phyloP scores from a whole-genome alignment of 2,329 filamentous ascomycete genomes.

The Alternaria triticimaculans region DNA sequence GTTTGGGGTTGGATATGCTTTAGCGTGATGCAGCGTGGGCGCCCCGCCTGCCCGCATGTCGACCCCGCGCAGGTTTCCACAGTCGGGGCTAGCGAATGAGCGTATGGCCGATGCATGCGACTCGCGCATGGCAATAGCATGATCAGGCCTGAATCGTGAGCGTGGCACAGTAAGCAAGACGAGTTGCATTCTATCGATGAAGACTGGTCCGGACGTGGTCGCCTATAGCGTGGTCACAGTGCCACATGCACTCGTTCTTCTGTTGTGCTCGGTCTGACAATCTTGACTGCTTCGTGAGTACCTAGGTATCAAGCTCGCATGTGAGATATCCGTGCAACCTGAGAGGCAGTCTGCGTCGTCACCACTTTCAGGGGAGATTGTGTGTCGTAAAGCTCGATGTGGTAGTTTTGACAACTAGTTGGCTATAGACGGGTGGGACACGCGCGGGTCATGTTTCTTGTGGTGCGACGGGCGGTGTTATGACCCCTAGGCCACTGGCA shows the following conservation, averaged over 20 bases:
- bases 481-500: constrained; percentile 5
- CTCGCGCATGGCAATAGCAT: neutral
- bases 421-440: neutral
- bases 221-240: neutral
- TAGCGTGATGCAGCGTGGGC: constrained; percentile 22
- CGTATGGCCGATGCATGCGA: neutral
- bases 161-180: neutral
- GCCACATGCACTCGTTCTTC: neutral
- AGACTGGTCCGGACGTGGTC: neutral
- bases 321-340: neutral
- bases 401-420: neutral
- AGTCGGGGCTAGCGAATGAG: constrained; percentile 4
- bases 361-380: neutral
- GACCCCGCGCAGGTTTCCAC: constrained; percentile 13
- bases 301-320: neutral
- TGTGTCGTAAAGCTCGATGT: neutral
- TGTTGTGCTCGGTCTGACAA: neutral
- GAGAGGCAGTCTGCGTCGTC: neutral
- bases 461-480: constrained; percentile 16
- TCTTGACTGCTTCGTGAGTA: neutral
- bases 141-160: constrained; percentile 4
- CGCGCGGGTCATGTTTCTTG: neutral
- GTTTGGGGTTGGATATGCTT: constrained; percentile 11
- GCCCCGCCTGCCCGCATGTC: constrained; percentile 23
- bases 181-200: neutral